Percentiles rank a stretch among this genome's conserved stretches.
These are phyloP conservation scores for Penicilliopsis zonata DNA, from an alignment of 495 filamentous ascomycete genomes.

Conservation along the genomic window DNA sequence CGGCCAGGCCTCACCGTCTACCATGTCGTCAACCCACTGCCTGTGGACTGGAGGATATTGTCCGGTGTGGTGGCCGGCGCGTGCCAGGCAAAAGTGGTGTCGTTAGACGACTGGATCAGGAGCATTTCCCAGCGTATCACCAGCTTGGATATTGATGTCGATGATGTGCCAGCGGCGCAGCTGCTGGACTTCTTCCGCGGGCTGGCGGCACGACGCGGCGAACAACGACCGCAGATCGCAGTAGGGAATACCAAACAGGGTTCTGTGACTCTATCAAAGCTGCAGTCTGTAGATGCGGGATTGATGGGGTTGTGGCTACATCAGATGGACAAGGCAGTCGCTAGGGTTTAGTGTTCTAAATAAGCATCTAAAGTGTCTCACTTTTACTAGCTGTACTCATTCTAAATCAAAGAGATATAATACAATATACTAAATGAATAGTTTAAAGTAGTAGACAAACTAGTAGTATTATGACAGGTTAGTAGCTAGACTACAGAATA, in stretches of 20 bases:
- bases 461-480: too few species aligned
- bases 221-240: background rate
- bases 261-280: background rate
- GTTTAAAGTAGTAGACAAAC: too few species aligned
- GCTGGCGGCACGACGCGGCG: background rate
- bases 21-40: conserved; percentile 15
- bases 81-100: conserved; percentile 2
- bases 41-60: conserved; percentile 9
- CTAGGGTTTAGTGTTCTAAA: too few species aligned
- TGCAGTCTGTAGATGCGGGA: background rate
- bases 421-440: too few species aligned
- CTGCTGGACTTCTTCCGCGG: conserved; percentile 14
- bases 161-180: conserved; percentile 12
- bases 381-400: too few species aligned
- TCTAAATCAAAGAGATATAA: too few species aligned
- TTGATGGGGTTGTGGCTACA: background rate
- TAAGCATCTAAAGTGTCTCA: too few species aligned
- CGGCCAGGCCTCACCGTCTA: conserved; percentile 3
- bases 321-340: too few species aligned
- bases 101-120: conserved; percentile 8
- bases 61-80: conserved; percentile 4
- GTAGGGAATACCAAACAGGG: background rate
- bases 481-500: too few species aligned
- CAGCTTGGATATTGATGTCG: conserved; percentile 3
- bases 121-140: conserved; percentile 6